phyloP scores from a whole-genome alignment of 495 filamentous ascomycete species.

The Podospora pseudoanserina region DNA sequence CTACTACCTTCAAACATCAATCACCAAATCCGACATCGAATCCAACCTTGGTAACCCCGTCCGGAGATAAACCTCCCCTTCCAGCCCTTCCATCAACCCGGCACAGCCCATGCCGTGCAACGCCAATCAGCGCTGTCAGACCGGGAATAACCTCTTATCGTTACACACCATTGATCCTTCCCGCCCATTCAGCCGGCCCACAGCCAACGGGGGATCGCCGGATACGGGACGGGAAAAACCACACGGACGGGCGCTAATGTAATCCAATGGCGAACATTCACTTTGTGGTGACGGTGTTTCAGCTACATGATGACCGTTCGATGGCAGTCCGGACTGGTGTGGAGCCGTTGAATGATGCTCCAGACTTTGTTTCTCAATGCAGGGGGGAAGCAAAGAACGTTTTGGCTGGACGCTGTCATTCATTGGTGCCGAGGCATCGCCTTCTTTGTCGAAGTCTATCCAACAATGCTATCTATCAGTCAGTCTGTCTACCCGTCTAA shows the following conservation, averaged over 20 bases:
- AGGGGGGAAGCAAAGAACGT: too few relatives aligned
- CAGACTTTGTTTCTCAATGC: too few relatives aligned
- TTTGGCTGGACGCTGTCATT: neutral
- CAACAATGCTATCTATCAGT: neutral
- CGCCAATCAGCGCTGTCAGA: neutral
- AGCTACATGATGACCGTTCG: too few relatives aligned
- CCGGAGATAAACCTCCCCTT: neutral
- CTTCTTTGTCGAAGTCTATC: neutral
- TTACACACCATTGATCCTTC: neutral
- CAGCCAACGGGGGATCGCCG: neutral
- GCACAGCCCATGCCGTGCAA: slow-evolving; percentile 5
- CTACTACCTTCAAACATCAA: neutral
- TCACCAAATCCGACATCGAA: neutral
- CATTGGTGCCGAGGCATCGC: neutral
- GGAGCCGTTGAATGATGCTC: too few relatives aligned
- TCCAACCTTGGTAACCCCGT: neutral
- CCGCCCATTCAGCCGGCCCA: neutral
- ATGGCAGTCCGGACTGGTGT: too few relatives aligned
- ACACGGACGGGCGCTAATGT: neutral
- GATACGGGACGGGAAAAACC: neutral
- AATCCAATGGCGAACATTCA: neutral
- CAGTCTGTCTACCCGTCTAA: too few relatives aligned
- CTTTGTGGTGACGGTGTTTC: too few relatives aligned
- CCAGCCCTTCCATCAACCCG: neutral
- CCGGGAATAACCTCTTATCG: too few relatives aligned